Evolutionary conservation across 2,329 filamentous ascomycete genomes (phyloP).

Genomic region (Hypoxylon sp.): DNA sequence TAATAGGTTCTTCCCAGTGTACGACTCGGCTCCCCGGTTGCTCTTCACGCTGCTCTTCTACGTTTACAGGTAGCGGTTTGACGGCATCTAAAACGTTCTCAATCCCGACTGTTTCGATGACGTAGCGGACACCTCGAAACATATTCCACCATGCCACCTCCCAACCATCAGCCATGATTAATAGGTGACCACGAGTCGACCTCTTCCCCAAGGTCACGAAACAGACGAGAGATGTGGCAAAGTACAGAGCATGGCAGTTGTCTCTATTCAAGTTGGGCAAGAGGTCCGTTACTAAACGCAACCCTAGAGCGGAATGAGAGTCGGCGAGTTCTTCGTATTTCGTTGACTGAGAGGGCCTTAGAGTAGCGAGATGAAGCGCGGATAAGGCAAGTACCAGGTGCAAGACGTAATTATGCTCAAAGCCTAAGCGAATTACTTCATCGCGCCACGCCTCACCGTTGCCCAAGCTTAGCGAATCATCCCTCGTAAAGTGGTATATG

Average conservation of each 20-base stretch:
- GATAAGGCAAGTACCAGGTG: slow-evolving; percentile 5
- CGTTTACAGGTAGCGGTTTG: neutral
- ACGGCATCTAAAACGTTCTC: neutral
- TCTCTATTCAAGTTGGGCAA: neutral
- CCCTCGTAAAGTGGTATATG: neutral
- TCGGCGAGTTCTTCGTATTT: neutral
- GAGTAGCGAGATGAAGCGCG: neutral
- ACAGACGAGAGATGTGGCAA: neutral
- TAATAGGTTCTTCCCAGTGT: neutral
- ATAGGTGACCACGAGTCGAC: neutral
- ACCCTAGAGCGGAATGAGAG: neutral
- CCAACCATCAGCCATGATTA: neutral
- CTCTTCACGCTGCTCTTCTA: neutral
- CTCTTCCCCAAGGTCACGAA: neutral
- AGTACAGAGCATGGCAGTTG: neutral
- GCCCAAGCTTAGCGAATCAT: neutral
- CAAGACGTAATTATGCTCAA: neutral
- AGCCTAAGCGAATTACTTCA: neutral
- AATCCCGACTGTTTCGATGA: neutral
- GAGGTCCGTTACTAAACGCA: neutral
- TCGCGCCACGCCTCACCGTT: neutral
- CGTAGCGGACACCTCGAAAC: neutral
- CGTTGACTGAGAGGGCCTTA: neutral
- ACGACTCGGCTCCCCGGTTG: neutral
- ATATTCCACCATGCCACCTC: neutral